phyloP scores from a whole-genome alignment of 139 green algal genomes.

The Trebouxia sp. region DNA sequence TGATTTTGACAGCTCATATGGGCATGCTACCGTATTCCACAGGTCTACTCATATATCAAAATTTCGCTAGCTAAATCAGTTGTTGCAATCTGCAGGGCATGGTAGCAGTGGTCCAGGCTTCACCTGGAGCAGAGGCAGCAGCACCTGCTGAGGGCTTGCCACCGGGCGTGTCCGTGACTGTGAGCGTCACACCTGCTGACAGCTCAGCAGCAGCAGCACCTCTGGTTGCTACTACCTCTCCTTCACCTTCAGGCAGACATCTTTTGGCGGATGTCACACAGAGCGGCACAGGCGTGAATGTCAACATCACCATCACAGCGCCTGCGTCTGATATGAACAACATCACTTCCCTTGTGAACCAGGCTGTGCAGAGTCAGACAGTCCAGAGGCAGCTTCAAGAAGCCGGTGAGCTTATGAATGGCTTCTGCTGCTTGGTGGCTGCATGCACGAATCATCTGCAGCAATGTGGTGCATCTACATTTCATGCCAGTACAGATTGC shows the following conservation, averaged over 20 bases:
- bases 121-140: not conserved
- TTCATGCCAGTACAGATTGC: not conserved
- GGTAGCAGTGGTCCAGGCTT: not conserved
- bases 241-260: not conserved
- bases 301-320: constrained; percentile 34
- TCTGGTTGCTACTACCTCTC: too few relatives aligned
- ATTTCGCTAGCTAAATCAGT: not conserved
- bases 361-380: not conserved
- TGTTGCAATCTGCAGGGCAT: not conserved
- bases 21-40: too few relatives aligned
- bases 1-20: too few relatives aligned
- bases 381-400: not conserved
- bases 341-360: not conserved
- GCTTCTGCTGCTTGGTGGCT: not conserved
- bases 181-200: not conserved
- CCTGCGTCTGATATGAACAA: not conserved
- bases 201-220: not conserved
- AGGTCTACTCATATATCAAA: too few relatives aligned
- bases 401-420: not conserved
- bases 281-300: not conserved
- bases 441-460: not conserved
- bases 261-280: not conserved
- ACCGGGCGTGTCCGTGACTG: not conserved
- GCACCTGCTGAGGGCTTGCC: not conserved
- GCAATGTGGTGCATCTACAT: not conserved